A percentile compares a stretch with the other conserved stretches of the same genome.
Conservation (phyloP, 257 asterid species). For the Solanum chmielewskii region DNA sequence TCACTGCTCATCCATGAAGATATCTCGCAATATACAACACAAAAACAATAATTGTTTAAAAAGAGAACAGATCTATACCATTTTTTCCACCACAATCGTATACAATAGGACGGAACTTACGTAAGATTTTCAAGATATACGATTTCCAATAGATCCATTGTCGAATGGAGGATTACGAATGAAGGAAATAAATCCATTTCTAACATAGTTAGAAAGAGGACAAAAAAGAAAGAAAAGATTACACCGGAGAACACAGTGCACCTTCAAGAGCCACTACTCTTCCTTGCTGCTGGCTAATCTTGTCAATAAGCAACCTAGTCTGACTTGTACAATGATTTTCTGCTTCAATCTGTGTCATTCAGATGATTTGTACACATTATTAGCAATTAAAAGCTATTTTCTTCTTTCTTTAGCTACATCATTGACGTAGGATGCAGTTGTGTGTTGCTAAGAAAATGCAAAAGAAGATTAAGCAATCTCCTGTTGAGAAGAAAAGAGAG, state of each 20-base stretch:
- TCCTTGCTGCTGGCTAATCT: conserved; percentile 81
- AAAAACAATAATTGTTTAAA: background rate
- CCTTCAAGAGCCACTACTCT: conserved; percentile 72
- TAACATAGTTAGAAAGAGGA: background rate
- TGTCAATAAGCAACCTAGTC: conserved; percentile 67
- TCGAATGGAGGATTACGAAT: background rate
- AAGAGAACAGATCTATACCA: background rate
- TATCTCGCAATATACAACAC: background rate
- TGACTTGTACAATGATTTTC: conserved; percentile 85
- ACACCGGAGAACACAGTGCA: conserved; percentile 15
- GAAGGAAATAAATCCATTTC: background rate
- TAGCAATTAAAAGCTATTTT: background rate
- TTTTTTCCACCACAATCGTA: background rate
- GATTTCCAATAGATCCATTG: background rate
- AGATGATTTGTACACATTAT: background rate
- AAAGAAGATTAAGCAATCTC: background rate
- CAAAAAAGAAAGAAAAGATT: background rate
- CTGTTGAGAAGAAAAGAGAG: background rate
- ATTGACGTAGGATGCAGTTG: background rate
- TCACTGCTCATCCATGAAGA: background rate
- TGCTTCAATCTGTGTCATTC: conserved; percentile 66
- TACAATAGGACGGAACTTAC: background rate
- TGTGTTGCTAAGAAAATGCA: background rate
- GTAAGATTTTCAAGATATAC: background rate
- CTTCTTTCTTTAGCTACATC: background rate